Evolutionary conservation across 2,329 filamentous ascomycete species (phyloP).

Genomic region (Pseudogymnoascus sp.): DNA sequence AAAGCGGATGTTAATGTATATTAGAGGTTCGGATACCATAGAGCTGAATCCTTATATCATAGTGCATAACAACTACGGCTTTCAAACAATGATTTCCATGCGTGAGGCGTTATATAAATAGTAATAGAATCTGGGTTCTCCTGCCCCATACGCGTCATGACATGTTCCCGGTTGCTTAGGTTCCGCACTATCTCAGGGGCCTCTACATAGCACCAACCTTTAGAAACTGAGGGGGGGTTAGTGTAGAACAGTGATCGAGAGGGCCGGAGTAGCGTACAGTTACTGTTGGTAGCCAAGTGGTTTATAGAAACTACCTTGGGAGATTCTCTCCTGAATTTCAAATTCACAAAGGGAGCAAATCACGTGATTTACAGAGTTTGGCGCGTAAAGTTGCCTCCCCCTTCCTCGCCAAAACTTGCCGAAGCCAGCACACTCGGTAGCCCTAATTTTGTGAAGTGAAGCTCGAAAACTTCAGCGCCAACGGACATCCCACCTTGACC

Average conservation of each 20-base stretch:
- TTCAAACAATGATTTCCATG: not conserved
- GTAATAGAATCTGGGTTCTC: not conserved
- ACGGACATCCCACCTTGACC: constrained; percentile 9
- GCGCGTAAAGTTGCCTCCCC: not conserved
- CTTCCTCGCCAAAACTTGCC: constrained; percentile 2
- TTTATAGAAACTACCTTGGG: no score
- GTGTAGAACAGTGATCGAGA: no score
- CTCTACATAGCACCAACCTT: no score
- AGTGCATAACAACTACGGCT: constrained; percentile 6
- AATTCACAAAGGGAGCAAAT: not conserved
- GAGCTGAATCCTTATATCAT: constrained; percentile 6
- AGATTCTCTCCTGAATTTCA: not conserved
- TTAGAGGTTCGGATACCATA: constrained; percentile 9
- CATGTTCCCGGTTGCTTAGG: not conserved
- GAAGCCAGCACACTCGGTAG: not conserved
- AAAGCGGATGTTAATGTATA: constrained; percentile 9
- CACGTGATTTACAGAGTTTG: not conserved
- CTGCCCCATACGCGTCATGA: not conserved
- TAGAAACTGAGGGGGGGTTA: no score
- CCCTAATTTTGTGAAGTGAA: constrained; percentile 9
- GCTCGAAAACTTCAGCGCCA: constrained; percentile 9
- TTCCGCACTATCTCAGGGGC: not conserved
- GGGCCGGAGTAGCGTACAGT: no score
- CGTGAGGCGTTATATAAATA: not conserved
- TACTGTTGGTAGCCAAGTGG: no score